Base-by-base conservation (phyloP, 805 yeast species). In the Saturnispora gosingensis region DNA sequence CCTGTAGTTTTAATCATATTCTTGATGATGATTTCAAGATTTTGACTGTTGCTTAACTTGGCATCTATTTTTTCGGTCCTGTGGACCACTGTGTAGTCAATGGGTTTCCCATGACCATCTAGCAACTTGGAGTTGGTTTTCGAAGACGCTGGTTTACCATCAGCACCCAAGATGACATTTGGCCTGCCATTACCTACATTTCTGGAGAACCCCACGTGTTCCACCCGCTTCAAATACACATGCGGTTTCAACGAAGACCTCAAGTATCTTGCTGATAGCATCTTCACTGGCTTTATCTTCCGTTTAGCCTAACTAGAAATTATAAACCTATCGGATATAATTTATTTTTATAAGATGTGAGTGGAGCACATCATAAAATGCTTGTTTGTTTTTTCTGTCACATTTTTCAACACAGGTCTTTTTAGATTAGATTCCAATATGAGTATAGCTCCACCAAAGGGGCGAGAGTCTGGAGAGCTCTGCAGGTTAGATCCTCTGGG, bases 1-100 rank as follows among this genome's bases (percentile, higher is more conserved):
- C 96, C 96, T 0, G 88, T 81, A 2, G 87, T 73, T 59, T 79
- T 73, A 58, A 80, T 79, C 2, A 77, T 71, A 56, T 77, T 75
- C 27, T 67, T 65, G 38, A 80, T 63, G 11, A 80, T 59, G 10
- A 59, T 52, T 5, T 60, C 38, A 43, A 67, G 52, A 22, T 57
- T 51, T 42, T 51, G 46, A 11, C 52, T 45, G 11, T 50, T 48
- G 2, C 47, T 20, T 30, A 52, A 28, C 2, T 46, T 42, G 11
- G 42, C 39, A 30, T 46, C 28, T 22, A 51, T 10, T 18, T 42
- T 38, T 27, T 53, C 53, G 3, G 46, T 36, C 22, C 51, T 42
- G 24, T 46, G 28, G 25, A 49, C 39, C 4, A 38, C 36, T 25
- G 30, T 24, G 42, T 45, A 49, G 24, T 45, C 38, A 40, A 46